Conservation (phyloP, 257 asterid species). For the Gentiana dahurica region DNA sequence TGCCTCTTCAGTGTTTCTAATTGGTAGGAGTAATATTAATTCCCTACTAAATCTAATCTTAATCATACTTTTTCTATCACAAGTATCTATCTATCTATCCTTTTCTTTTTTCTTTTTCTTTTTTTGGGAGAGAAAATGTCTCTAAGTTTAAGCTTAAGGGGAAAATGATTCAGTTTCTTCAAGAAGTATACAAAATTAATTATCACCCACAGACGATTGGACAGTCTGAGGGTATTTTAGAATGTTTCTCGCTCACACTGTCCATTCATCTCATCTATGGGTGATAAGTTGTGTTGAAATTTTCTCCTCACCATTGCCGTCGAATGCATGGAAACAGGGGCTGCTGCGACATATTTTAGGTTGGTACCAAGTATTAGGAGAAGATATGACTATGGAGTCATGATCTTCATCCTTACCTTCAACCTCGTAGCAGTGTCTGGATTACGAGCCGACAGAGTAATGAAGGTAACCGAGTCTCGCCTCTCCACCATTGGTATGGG, state of each 20-base stretch:
- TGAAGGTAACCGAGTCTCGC: constrained; percentile 51
- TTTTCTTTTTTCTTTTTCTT: too few relatives aligned
- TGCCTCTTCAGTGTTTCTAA: constrained; percentile 41
- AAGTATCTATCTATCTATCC: neutral
- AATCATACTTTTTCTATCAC: neutral
- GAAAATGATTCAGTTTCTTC: too few relatives aligned
- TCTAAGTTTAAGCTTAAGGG: too few relatives aligned
- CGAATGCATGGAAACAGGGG: constrained; percentile 25
- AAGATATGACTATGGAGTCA: constrained; percentile 66
- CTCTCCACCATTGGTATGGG: constrained; percentile 84
- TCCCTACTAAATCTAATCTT: too few relatives aligned
- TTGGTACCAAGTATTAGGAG: constrained; percentile 45
- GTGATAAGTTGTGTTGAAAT: too few relatives aligned
- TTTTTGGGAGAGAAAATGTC: too few relatives aligned
- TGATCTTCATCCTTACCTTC: constrained; percentile 76
- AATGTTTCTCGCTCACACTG: too few relatives aligned
- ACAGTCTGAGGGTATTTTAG: too few relatives aligned
- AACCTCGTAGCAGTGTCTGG: constrained; percentile 76
- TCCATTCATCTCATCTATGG: too few relatives aligned
- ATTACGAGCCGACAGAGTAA: constrained; percentile 48
- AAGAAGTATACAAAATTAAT: too few relatives aligned
- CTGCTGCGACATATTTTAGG: constrained; percentile 54
- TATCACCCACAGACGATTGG: too few relatives aligned
- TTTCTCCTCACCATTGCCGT: too few relatives aligned
- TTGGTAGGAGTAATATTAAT: constrained; percentile 45